Base-by-base conservation (phyloP, 345 rosid species). In the Cardamine occulta region DNA sequence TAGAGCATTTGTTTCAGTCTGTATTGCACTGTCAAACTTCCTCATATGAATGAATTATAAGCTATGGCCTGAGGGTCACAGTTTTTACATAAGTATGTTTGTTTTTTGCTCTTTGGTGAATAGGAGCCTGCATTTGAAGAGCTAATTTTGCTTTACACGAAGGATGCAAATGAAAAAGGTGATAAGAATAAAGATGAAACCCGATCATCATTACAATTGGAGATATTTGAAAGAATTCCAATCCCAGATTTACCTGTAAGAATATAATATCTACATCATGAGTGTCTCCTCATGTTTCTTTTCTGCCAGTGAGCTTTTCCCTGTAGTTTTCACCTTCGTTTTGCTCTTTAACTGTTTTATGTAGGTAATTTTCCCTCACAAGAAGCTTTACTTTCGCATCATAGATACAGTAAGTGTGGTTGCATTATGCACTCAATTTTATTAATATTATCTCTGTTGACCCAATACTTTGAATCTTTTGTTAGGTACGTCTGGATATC, bases 91-190 rank as follows among this genome's bases (percentile, higher is more conserved):
- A 48, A 47, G 59, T 39, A 53, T 77, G 39, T 66, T 69, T 77
- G 61, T 49, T 73, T 77, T 77, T 70, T 62, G 63, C 66, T 56
- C 53, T 70, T 81, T 80, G 71, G 59, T 79, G 61, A 67, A 55
- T 67, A 94, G 98, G 98, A 94, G 85, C 96, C 98, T 76, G 91
- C 98, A 7, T 94, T 94, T 71, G 80, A 91, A 80, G 98, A 93
- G 74, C 76, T 93, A 75, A 86, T 91, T 70, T 84, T 94, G 86
- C 89, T 94, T 55, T 94, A 89, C 73, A 88, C 90, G 14, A 73
- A 73, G 63, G 88, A 86, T 68, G 72, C 74, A 12, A 79, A 73
- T 61, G 86, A 83, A 70, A 82, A 79, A 23, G 83, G 80, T 8
- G 71, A 54, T 2, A 72, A 77, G 35, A 77, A 81, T 81, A 77